These are phyloP conservation scores for Colletotrichum sidae DNA, from an alignment of 2,329 filamentous ascomycete species.

Conservation along the genomic window DNA sequence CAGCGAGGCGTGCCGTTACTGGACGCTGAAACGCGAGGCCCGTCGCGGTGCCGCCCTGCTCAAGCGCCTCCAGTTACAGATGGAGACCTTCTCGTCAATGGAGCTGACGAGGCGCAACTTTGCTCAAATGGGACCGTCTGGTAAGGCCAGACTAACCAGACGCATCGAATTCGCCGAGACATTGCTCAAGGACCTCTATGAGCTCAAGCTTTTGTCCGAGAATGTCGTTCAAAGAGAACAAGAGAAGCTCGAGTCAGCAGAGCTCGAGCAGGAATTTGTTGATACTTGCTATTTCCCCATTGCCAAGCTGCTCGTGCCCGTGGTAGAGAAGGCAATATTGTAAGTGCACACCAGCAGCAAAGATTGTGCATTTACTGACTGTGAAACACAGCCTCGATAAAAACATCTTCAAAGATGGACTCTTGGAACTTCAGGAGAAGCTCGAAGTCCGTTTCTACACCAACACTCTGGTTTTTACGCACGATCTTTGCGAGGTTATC, in stretches of 20 bases:
- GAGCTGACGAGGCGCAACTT: conserved; percentile 96
- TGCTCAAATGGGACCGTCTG: conserved; percentile 90
- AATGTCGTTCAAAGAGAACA: conserved; percentile 81
- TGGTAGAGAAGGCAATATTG: conserved; percentile 83
- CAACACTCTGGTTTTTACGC: conserved; percentile 66
- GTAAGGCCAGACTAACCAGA: conserved; percentile 79
- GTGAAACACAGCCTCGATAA: conserved; percentile 69
- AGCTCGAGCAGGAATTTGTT: conserved; percentile 82
- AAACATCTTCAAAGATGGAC: conserved; percentile 65
- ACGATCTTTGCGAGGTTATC: conserved; percentile 67
- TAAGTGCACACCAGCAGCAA: conserved; percentile 63
- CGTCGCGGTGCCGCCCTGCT: conserved; percentile 90
- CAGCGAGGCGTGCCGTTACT: conserved; percentile 94
- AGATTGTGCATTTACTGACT: conserved; percentile 50
- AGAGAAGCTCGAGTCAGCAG: conserved; percentile 80
- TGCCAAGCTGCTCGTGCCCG: conserved; percentile 78
- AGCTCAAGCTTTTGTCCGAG: conserved; percentile 77
- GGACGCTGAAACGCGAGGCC: conserved; percentile 96
- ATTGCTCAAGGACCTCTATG: conserved; percentile 81
- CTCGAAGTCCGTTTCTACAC: conserved; percentile 70
- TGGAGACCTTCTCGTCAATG: conserved; percentile 97
- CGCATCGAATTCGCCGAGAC: conserved; percentile 89
- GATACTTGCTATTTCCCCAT: conserved; percentile 94
- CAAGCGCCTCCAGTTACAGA: conserved; percentile 92
- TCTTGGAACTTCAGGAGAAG: conserved; percentile 61